Evolutionary conservation across 176 grass and related monocot genomes (phyloP).

Genomic region (Carex parvula): DNA sequence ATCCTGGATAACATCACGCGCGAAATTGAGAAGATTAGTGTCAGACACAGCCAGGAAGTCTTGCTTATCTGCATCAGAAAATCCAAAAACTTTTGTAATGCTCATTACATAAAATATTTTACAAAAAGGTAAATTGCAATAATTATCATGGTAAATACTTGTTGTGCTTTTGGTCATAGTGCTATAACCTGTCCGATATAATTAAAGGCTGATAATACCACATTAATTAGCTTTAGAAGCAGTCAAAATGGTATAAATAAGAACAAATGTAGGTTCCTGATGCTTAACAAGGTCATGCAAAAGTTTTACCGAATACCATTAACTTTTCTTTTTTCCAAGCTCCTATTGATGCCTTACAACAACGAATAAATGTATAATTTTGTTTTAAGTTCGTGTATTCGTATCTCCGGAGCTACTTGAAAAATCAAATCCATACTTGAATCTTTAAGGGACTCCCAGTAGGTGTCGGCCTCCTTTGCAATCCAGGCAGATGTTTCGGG

Average conservation of each 20-base stretch:
- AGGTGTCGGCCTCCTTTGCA: background rate
- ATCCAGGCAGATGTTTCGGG: background rate
- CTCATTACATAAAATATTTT: background rate
- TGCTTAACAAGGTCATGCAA: background rate
- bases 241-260: background rate
- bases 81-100: background rate
- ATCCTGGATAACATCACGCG: background rate
- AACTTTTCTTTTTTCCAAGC: no score
- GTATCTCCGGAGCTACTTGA: background rate
- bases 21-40: background rate
- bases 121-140: background rate
- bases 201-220: background rate
- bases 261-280: background rate
- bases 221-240: background rate
- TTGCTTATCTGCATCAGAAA: background rate
- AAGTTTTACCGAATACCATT: background rate
- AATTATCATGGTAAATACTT: background rate
- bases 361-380: no score
- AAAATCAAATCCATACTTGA: background rate
- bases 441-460: background rate
- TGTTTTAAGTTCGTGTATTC: background rate
- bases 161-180: background rate
- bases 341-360: no score
- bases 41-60: background rate
- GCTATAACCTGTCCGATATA: background rate